Conservation (phyloP, 2,329 filamentous ascomycete species). For the Fusarium algeriense region DNA sequence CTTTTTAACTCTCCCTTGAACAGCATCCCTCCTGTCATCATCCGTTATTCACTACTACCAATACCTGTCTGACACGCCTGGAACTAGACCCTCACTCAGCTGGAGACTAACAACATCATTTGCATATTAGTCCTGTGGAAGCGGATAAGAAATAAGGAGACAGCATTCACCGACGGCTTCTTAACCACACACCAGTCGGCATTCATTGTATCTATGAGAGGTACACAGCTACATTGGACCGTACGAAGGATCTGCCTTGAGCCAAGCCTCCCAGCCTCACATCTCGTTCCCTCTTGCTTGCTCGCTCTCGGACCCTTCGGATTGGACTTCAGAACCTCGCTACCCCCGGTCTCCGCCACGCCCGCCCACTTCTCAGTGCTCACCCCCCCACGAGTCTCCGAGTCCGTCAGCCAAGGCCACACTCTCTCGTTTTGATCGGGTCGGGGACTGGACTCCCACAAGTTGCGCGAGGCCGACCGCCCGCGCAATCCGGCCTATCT, state of each 20-base stretch:
- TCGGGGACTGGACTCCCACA: constrained; percentile 38
- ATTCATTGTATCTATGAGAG: constrained; percentile 5
- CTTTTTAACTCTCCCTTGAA: constrained; percentile 16
- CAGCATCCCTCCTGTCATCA: constrained; percentile 14
- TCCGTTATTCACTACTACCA: constrained; percentile 10
- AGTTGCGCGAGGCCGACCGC: constrained; percentile 45
- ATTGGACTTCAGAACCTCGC: constrained; percentile 20
- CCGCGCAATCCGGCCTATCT: constrained; percentile 38
- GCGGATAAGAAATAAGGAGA: constrained; percentile 25
- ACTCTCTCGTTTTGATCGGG: constrained; percentile 40
- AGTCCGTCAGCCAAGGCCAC: constrained; percentile 39
- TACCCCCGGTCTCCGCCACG: constrained; percentile 36
- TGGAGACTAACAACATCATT: constrained; percentile 29
- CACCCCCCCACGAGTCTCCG: constrained; percentile 36
- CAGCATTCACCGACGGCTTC: constrained; percentile 31
- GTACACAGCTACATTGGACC: background rate
- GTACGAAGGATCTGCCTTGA: constrained; percentile 8
- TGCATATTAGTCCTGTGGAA: constrained; percentile 22
- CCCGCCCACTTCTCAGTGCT: constrained; percentile 31
- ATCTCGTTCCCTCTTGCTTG: constrained; percentile 14
- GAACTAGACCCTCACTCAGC: constrained; percentile 29
- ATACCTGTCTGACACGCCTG: constrained; percentile 35
- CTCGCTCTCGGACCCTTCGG: constrained; percentile 41
- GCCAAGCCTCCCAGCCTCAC: constrained; percentile 36
- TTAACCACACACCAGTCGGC: constrained; percentile 21